Evolutionary conservation across 495 filamentous ascomycete species (phyloP).

Genomic region (Penicillium lividum): DNA sequence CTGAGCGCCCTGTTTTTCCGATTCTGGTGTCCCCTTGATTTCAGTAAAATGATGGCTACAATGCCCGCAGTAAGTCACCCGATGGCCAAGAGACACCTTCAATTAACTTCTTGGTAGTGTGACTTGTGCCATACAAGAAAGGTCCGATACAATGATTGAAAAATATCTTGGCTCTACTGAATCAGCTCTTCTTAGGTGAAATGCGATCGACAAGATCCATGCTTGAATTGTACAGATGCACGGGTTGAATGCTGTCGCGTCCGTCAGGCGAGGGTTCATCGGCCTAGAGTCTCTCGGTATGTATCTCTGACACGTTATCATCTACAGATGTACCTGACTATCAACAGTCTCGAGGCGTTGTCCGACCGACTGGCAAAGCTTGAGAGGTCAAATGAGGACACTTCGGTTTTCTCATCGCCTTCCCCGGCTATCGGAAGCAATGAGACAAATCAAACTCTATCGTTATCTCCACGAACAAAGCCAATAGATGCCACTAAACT

Average conservation of each 20-base stretch:
- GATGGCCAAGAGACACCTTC: neutral
- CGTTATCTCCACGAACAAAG: slow-evolving; percentile 14
- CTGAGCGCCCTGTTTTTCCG: neutral
- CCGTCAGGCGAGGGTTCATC: slow-evolving; percentile 28
- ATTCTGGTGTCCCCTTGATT: neutral
- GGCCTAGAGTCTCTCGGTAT: slow-evolving; percentile 28
- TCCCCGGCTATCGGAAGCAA: slow-evolving; percentile 7
- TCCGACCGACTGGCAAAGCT: slow-evolving; percentile 25
- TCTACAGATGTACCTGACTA: neutral
- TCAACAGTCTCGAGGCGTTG: slow-evolving; percentile 23
- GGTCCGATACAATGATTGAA: slow-evolving; percentile 13
- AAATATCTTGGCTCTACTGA: neutral
- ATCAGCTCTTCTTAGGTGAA: slow-evolving; percentile 22
- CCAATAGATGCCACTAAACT: neutral
- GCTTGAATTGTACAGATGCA: slow-evolving; percentile 29
- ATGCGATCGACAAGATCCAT: slow-evolving; percentile 34
- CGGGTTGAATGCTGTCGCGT: slow-evolving; percentile 24
- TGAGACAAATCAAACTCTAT: slow-evolving; percentile 5
- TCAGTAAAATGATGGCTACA: slow-evolving; percentile 2
- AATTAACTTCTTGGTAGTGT: slow-evolving; percentile 20
- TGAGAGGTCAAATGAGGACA: slow-evolving; percentile 17
- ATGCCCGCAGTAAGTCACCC: slow-evolving; percentile 25
- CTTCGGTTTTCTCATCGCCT: slow-evolving; percentile 12
- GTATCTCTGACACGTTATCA: neutral
- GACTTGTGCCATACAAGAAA: slow-evolving; percentile 34